These are phyloP conservation scores for Mucor irregularis DNA, from an alignment of 371 early-diverging fungal species.

Conservation along the genomic window DNA sequence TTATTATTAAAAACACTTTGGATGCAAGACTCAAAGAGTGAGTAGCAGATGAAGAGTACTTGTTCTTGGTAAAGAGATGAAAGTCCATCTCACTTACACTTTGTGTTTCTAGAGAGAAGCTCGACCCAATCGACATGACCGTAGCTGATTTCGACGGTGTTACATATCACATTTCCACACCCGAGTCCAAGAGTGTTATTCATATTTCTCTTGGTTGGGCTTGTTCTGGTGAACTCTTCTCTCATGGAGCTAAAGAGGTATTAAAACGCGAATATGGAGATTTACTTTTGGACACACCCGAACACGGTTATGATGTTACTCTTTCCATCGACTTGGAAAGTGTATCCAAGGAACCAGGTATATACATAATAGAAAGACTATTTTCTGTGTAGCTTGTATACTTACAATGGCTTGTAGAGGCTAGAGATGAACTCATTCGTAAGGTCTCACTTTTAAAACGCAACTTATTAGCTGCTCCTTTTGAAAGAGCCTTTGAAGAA, in stretches of 20 bases:
- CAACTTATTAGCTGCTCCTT: slow-evolving; percentile 91
- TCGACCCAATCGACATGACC: slow-evolving; percentile 80
- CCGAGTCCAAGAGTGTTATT: slow-evolving; percentile 69
- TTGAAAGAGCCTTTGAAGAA: slow-evolving; percentile 86
- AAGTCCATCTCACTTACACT: background rate
- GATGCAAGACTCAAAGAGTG: slow-evolving; percentile 61
- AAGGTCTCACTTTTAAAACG: slow-evolving; percentile 88
- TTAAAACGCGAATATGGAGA: slow-evolving; percentile 81
- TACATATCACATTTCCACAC: slow-evolving; percentile 79
- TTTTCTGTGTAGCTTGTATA: too few species aligned
- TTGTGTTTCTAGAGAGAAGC: slow-evolving; percentile 61
- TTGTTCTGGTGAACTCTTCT: slow-evolving; percentile 77
- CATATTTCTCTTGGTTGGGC: slow-evolving; percentile 81
- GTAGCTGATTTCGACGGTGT: slow-evolving; percentile 97
- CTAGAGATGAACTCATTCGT: slow-evolving; percentile 70
- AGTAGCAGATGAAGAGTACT: slow-evolving; percentile 10
- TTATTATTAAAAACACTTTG: slow-evolving; percentile 65
- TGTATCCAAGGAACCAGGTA: slow-evolving; percentile 73
- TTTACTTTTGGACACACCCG: slow-evolving; percentile 62
- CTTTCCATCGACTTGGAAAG: slow-evolving; percentile 80
- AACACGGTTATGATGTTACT: slow-evolving; percentile 83
- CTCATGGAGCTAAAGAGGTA: slow-evolving; percentile 81
- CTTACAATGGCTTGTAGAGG: slow-evolving; percentile 17
- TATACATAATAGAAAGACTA: too few species aligned
- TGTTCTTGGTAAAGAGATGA: background rate